Conservation (phyloP, 208 protist species). For the Leishmania turanica region DNA sequence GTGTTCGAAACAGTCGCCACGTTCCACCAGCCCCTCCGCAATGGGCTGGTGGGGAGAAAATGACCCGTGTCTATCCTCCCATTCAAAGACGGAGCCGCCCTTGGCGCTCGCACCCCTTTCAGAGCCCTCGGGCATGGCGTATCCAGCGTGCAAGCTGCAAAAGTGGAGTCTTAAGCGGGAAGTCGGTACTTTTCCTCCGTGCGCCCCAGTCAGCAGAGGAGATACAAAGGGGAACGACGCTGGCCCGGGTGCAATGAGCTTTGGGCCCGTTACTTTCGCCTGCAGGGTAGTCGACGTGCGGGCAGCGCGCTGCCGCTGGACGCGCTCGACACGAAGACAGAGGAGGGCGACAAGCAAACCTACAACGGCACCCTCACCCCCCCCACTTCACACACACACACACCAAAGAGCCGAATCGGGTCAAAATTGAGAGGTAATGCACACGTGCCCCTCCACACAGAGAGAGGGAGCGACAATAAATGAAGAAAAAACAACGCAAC, state of each 20-base stretch:
- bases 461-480: no score
- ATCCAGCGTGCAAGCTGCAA: not conserved
- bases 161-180: not conserved
- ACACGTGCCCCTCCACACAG: no score
- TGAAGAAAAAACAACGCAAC: no score
- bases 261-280: not conserved
- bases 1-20: not conserved
- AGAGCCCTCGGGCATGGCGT: not conserved
- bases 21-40: not conserved
- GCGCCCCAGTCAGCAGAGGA: not conserved
- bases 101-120: not conserved
- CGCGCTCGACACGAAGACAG: no score
- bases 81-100: conserved; percentile 1
- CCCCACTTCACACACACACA: no score
- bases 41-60: not conserved
- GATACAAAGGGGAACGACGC: not conserved
- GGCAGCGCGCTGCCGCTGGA: no score
- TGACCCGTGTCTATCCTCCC: not conserved
- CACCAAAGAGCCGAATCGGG: no score
- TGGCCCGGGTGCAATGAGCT: not conserved
- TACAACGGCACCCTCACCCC: no score
- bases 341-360: no score
- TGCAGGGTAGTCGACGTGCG: not conserved
- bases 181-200: not conserved
- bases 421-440: no score